These are phyloP conservation scores for Osmozyma mogii DNA, from an alignment of 805 yeast genomes.

Conservation along the genomic window DNA sequence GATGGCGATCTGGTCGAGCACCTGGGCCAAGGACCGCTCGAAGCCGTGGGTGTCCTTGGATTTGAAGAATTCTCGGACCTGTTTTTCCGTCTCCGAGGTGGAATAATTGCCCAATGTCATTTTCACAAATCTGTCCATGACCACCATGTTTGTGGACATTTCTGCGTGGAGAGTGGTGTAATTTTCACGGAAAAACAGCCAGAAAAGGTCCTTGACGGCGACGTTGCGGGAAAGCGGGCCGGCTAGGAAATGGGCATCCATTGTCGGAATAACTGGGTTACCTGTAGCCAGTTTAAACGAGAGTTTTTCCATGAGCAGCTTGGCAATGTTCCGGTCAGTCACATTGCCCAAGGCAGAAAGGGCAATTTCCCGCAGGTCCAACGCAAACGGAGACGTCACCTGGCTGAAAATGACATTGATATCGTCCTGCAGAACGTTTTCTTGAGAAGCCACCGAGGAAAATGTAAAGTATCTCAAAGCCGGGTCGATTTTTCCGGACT, in stretches of 20 bases:
- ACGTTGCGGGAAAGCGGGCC: conserved; percentile 40
- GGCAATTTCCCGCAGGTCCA: conserved; percentile 54
- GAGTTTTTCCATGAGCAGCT: conserved; percentile 30
- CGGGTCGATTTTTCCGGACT: conserved; percentile 28
- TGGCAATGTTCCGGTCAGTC: conserved; percentile 26
- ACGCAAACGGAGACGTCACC: conserved; percentile 41
- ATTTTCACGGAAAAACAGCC: conserved; percentile 43
- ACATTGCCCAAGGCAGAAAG: conserved; percentile 47
- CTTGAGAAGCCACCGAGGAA: conserved; percentile 32
- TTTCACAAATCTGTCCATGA: conserved; percentile 41
- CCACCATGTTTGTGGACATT: conserved; percentile 44
- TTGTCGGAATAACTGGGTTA: conserved; percentile 40
- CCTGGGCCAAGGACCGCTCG: conserved; percentile 38
- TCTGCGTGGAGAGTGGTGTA: conserved; percentile 37
- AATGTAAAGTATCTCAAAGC: conserved; percentile 37
- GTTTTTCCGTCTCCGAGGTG: conserved; percentile 12
- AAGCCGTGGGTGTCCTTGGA: conserved; percentile 44
- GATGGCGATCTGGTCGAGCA: conserved; percentile 46
- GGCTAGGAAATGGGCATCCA: conserved; percentile 52
- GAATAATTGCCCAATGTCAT: conserved; percentile 29
- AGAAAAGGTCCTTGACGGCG: conserved; percentile 33
- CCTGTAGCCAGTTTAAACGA: no score
- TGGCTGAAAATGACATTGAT: conserved; percentile 38
- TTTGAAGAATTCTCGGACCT: conserved; percentile 36
- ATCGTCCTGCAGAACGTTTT: conserved; percentile 22